A percentile compares a stretch with the other conserved stretches of the same genome.
Conservation (phyloP, 2,329 filamentous ascomycete species). For the Colletotrichum coccodes region DNA sequence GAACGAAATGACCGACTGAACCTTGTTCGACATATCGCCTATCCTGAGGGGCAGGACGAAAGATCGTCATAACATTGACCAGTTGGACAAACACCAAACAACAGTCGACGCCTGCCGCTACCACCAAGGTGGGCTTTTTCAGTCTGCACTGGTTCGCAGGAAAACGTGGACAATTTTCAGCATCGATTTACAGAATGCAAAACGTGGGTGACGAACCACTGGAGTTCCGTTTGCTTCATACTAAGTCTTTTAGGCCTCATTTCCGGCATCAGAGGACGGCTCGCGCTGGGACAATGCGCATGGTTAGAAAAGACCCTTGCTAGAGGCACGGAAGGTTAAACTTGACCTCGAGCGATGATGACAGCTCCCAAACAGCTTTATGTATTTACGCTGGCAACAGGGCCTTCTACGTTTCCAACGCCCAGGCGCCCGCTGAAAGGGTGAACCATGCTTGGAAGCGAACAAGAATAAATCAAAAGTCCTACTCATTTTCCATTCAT, state of each 20-base stretch:
- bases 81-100: neutral
- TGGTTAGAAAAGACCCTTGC: neutral
- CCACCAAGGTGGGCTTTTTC: neutral
- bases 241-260: conserved; percentile 29
- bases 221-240: conserved; percentile 24
- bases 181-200: conserved; percentile 9
- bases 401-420: neutral
- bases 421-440: neutral
- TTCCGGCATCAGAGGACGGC: neutral
- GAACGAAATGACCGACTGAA: neutral
- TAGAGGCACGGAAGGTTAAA: no score
- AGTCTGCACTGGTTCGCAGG: neutral
- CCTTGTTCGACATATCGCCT: neutral
- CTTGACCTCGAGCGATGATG: neutral
- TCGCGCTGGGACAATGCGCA: neutral
- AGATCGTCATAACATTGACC: neutral
- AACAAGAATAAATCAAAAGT: neutral
- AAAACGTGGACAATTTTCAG: neutral
- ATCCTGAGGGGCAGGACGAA: neutral
- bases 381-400: conserved; percentile 8
- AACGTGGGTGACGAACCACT: conserved; percentile 30
- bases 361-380: neutral
- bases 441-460: conserved; percentile 9
- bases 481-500: neutral
- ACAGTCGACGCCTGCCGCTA: neutral